Conservation (phyloP, 2,329 filamentous ascomycete genomes). For the Cladosporium velox region DNA sequence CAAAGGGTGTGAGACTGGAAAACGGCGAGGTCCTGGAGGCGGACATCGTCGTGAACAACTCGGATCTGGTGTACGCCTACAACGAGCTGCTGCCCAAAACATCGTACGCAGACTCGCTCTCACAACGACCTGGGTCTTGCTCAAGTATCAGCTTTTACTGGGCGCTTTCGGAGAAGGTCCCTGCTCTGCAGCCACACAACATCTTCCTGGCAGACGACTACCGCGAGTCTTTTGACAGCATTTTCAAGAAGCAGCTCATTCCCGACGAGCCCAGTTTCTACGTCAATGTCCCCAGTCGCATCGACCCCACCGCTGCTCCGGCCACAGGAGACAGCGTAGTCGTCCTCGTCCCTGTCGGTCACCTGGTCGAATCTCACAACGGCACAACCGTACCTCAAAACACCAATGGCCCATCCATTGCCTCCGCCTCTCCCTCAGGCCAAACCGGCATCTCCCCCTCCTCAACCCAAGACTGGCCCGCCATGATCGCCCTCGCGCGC, state of each 20-base stretch:
- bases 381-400: slow-evolving; percentile 8
- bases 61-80: slow-evolving; percentile 74
- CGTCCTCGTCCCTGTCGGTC: slow-evolving; percentile 71
- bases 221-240: slow-evolving; percentile 71
- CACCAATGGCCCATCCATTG: slow-evolving; percentile 25
- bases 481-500: slow-evolving; percentile 62
- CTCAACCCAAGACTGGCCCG: slow-evolving; percentile 60
- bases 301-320: slow-evolving; percentile 69
- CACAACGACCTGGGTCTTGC: slow-evolving; percentile 62
- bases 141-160: slow-evolving; percentile 78
- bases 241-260: slow-evolving; percentile 69
- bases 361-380: slow-evolving; percentile 49
- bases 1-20: slow-evolving; percentile 61
- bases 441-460: slow-evolving; percentile 42
- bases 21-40: slow-evolving; percentile 61
- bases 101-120: slow-evolving; percentile 48
- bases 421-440: slow-evolving; percentile 31
- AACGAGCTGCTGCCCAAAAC: slow-evolving; percentile 63
- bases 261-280: slow-evolving; percentile 73
- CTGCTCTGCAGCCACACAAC: slow-evolving; percentile 69
- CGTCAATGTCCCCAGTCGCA: slow-evolving; percentile 71
- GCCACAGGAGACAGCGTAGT: slow-evolving; percentile 65
- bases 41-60: slow-evolving; percentile 70
- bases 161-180: slow-evolving; percentile 62
- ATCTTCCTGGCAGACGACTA: slow-evolving; percentile 77